Conservation (phyloP, 2,329 filamentous ascomycete genomes). For the Amylocarpus encephaloides region DNA sequence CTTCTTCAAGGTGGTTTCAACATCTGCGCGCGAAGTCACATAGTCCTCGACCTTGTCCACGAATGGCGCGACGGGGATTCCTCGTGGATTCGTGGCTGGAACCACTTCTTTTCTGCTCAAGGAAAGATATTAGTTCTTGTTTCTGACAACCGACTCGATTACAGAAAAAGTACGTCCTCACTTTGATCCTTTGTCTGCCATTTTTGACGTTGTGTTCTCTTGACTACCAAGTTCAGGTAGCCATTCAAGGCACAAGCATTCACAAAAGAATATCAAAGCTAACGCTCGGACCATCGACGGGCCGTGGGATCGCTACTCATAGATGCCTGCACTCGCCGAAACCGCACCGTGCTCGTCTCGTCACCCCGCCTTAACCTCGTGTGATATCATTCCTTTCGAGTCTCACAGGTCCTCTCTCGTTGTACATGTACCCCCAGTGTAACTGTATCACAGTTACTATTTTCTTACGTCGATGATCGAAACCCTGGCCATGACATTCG, state of each 20-base stretch:
- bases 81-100: constrained; percentile 66
- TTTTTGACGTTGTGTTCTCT: constrained; percentile 10
- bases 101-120: constrained; percentile 42
- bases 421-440: background rate
- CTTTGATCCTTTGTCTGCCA: constrained; percentile 27
- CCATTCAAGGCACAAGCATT: background rate
- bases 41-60: constrained; percentile 88
- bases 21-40: constrained; percentile 69
- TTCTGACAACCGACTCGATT: too few relatives aligned
- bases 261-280: too few relatives aligned
- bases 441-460: background rate
- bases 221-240: background rate
- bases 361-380: too few relatives aligned
- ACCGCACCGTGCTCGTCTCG: too few relatives aligned
- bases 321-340: too few relatives aligned
- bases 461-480: background rate
- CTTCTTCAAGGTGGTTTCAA: constrained; percentile 72
- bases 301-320: too few relatives aligned
- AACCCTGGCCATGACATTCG: constrained; percentile 13
- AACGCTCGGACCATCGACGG: too few relatives aligned
- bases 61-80: constrained; percentile 78
- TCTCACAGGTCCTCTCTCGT: background rate
- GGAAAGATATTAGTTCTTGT: constrained; percentile 10
- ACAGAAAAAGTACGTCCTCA: constrained; percentile 9
- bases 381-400: too few relatives aligned